Evolutionary conservation across 2,329 filamentous ascomycete genomes (phyloP).

Genomic region (Didymella keratinophila): DNA sequence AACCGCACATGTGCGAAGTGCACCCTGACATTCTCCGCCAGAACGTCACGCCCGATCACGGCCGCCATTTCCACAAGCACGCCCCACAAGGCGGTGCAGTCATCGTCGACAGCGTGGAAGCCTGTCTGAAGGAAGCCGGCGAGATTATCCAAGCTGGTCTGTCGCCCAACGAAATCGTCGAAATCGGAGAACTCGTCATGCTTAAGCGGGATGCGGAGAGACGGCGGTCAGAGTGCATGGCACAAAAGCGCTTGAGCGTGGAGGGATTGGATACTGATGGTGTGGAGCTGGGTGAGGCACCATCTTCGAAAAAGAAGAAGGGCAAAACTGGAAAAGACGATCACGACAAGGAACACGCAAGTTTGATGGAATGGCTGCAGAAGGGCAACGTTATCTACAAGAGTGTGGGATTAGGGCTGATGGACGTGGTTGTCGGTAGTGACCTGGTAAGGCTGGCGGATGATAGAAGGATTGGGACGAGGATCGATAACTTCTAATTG

Average conservation of each 20-base stretch:
- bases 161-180: constrained; percentile 77
- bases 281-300: constrained; percentile 71
- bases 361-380: constrained; percentile 66
- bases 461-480: constrained; percentile 63
- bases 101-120: constrained; percentile 74
- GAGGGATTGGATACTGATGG: constrained; percentile 69
- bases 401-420: constrained; percentile 71
- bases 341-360: constrained; percentile 46
- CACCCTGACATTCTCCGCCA: constrained; percentile 77
- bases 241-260: constrained; percentile 46
- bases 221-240: constrained; percentile 38
- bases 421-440: constrained; percentile 71
- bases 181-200: constrained; percentile 83
- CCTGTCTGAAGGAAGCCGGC: constrained; percentile 82
- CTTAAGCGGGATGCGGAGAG: constrained; percentile 62
- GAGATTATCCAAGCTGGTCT: constrained; percentile 84
- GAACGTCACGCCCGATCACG: constrained; percentile 62
- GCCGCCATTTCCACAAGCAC: constrained; percentile 72
- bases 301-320: constrained; percentile 76
- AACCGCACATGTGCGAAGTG: constrained; percentile 81
- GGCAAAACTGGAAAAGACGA: constrained; percentile 32
- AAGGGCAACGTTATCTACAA: constrained; percentile 74
- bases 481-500: constrained; percentile 57
- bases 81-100: constrained; percentile 66
- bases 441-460: constrained; percentile 66